Conservation (phyloP, 2,329 filamentous ascomycete genomes). For the Lasiodiplodia gonubiensis region DNA sequence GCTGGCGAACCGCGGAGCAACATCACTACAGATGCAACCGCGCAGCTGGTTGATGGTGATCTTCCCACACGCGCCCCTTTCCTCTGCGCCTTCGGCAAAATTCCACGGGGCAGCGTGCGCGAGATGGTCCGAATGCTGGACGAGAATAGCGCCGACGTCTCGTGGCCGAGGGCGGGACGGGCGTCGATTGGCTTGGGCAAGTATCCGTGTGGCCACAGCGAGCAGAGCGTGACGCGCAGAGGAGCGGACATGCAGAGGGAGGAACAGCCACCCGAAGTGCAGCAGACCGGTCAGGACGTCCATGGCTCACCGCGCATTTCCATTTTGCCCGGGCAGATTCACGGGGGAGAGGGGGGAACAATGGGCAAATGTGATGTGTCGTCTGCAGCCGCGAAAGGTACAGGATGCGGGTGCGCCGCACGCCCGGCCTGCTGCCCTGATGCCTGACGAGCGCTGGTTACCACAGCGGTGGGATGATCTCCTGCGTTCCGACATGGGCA, state of each 20-base stretch:
- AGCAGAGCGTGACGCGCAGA: slow-evolving; percentile 18
- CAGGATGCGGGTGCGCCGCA: slow-evolving; percentile 20
- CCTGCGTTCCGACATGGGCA: background rate
- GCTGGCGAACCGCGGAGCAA: slow-evolving; percentile 5
- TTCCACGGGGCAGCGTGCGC: background rate
- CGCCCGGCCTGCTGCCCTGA: slow-evolving; percentile 6
- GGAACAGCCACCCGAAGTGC: slow-evolving; percentile 18
- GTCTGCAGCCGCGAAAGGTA: slow-evolving; percentile 22
- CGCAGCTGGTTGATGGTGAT: slow-evolving; percentile 15
- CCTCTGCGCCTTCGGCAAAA: slow-evolving; percentile 15
- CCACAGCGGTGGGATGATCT: slow-evolving; percentile 9
- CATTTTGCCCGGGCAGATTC: slow-evolving; percentile 9
- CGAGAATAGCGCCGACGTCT: slow-evolving; percentile 17
- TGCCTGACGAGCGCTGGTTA: background rate
- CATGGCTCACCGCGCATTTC: slow-evolving; percentile 18
- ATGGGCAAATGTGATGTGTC: slow-evolving; percentile 14
- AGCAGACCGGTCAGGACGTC: slow-evolving; percentile 23
- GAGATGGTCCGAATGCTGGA: slow-evolving; percentile 18
- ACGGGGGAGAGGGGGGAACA: background rate
- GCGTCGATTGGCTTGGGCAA: slow-evolving; percentile 10
- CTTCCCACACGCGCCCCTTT: slow-evolving; percentile 5
- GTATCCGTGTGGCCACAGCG: slow-evolving; percentile 17
- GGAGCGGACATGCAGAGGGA: slow-evolving; percentile 7
- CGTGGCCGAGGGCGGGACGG: slow-evolving; percentile 9
- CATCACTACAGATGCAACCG: slow-evolving; percentile 18